phyloP scores from a whole-genome alignment of 495 filamentous ascomycete genomes.

The Xeromyces bisporus region DNA sequence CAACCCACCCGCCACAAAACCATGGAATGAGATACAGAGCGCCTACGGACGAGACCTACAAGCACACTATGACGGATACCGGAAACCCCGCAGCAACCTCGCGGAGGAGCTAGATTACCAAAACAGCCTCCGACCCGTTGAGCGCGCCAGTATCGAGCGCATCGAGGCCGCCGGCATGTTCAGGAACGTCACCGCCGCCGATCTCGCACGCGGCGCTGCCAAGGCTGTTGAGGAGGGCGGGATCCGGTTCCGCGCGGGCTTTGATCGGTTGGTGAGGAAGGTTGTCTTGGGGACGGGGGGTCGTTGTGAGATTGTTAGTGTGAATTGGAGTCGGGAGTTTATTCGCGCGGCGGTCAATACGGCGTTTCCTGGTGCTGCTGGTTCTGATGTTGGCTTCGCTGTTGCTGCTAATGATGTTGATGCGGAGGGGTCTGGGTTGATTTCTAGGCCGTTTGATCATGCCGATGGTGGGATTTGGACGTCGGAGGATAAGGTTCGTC shows the following conservation, averaged over 20 bases:
- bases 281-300: not conserved
- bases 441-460: not conserved
- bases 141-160: not conserved
- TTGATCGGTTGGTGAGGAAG: not conserved
- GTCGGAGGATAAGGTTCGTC: not conserved
- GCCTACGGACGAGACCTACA: not conserved
- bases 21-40: not conserved
- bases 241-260: not conserved
- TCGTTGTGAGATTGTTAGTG: not conserved
- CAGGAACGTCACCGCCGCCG: not conserved
- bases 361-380: not conserved
- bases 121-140: not conserved
- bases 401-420: not conserved
- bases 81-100: not conserved
- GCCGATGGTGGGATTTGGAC: not conserved
- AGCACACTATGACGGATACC: not conserved
- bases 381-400: not conserved
- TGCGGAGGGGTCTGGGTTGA: not conserved
- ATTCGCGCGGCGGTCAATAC: not conserved
- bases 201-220: not conserved
- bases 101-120: not conserved
- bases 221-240: not conserved
- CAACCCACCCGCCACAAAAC: not conserved
- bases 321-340: not conserved
- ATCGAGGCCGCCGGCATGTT: not conserved